phyloP scores from a whole-genome alignment of 2,329 filamentous ascomycete genomes.

The Rhexocercosporidium sp. region DNA sequence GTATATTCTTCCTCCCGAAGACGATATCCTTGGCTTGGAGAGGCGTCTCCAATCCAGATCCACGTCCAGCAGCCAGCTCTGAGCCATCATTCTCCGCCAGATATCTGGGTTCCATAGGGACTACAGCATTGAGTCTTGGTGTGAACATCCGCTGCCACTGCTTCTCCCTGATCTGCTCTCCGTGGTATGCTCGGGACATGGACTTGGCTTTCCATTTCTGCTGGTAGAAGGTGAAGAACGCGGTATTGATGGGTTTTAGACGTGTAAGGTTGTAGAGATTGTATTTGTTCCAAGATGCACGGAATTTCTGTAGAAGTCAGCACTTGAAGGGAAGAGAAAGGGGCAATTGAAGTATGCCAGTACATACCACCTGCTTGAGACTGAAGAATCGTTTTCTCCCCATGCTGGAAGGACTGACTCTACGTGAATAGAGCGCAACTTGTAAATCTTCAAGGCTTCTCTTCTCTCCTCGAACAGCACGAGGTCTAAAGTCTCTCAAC shows the following conservation, averaged over 20 bases:
- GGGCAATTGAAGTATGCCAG: neutral
- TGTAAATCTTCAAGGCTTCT: neutral
- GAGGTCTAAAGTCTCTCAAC: neutral
- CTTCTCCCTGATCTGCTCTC: constrained; percentile 90
- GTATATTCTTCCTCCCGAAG: constrained; percentile 66
- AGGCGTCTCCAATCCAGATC: constrained; percentile 61
- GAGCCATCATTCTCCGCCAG: constrained; percentile 84
- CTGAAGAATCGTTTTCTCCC: constrained; percentile 69
- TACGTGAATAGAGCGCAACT: neutral
- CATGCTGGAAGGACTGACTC: constrained; percentile 29
- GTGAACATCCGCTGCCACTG: constrained; percentile 96
- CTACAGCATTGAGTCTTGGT: constrained; percentile 77
- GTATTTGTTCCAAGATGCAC: constrained; percentile 97
- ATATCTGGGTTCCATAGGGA: constrained; percentile 82
- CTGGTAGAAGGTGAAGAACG: constrained; percentile 82
- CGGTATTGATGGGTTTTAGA: constrained; percentile 50
- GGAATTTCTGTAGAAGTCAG: constrained; percentile 71
- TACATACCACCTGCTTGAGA: constrained; percentile 67
- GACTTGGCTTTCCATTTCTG: constrained; percentile 97
- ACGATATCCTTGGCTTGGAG: constrained; percentile 45
- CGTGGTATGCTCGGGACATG: constrained; percentile 84
- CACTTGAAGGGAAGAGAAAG: constrained; percentile 2
- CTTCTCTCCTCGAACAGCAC: neutral
- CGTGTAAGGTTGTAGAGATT: constrained; percentile 88
- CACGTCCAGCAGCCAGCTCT: constrained; percentile 81